These are phyloP conservation scores for Colletotrichum gloeosporioides DNA, from an alignment of 2,329 filamentous ascomycete species.

Conservation along the genomic window DNA sequence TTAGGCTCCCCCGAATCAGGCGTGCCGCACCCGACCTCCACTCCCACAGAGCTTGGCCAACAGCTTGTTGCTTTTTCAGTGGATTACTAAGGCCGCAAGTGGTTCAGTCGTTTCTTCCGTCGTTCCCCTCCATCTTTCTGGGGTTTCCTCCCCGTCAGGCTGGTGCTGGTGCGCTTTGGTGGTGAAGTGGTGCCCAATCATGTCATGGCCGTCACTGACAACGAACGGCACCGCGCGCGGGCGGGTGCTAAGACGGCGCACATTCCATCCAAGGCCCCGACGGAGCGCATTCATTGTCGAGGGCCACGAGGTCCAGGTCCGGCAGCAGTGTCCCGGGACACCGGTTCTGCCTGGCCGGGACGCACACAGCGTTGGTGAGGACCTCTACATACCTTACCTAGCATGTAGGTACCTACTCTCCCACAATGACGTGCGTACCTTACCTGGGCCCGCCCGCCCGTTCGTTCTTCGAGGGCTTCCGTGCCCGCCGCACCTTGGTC, in stretches of 20 bases:
- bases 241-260: not conserved
- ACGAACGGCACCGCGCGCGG: not conserved
- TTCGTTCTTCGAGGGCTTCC: not conserved
- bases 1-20: not conserved
- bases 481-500: not conserved
- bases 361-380: not conserved
- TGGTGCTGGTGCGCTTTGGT: not conserved
- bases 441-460: not conserved
- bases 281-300: not conserved
- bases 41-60: not conserved
- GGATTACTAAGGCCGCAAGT: not conserved
- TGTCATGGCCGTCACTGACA: not conserved
- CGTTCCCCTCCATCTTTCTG: not conserved
- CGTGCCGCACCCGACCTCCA: not conserved
- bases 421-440: not conserved
- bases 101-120: not conserved
- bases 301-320: not conserved
- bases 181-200: not conserved
- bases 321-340: not conserved
- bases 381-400: not conserved
- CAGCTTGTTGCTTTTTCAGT: not conserved
- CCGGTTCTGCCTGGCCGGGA: not conserved
- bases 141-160: not conserved
- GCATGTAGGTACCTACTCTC: too few relatives aligned
- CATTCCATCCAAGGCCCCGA: not conserved